Evolutionary conservation across 2,329 filamentous ascomycete genomes (phyloP).

Genomic region (Sporothrix humicola): DNA sequence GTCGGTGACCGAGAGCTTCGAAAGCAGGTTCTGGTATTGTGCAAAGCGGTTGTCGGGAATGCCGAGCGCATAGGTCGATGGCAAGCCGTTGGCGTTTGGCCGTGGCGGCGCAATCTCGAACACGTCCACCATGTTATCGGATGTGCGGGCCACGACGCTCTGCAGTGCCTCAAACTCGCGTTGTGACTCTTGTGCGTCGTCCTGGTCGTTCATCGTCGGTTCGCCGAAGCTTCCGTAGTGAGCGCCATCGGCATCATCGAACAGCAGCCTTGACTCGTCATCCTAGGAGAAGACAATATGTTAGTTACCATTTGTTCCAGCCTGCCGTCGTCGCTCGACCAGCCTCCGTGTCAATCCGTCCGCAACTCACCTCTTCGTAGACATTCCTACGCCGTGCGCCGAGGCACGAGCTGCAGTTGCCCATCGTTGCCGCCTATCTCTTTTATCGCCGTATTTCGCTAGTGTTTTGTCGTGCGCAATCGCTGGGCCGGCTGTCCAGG

Average conservation of each 20-base stretch:
- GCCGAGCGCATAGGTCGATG: slow-evolving; percentile 54
- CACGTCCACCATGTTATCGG: slow-evolving; percentile 71
- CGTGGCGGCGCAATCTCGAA: slow-evolving; percentile 67
- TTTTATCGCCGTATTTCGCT: not conserved
- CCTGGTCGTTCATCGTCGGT: slow-evolving; percentile 58
- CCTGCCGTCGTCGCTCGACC: no score
- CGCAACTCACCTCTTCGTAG: slow-evolving; percentile 59
- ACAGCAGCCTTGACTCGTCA: slow-evolving; percentile 63
- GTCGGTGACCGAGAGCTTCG: slow-evolving; percentile 60
- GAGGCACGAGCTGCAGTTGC: slow-evolving; percentile 66
- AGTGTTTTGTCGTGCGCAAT: not conserved
- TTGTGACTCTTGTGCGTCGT: slow-evolving; percentile 66
- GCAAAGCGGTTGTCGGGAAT: slow-evolving; percentile 62
- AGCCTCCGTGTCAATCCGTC: not conserved
- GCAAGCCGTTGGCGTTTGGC: slow-evolving; percentile 46
- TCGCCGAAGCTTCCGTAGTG: slow-evolving; percentile 70
- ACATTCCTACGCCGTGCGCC: slow-evolving; percentile 57
- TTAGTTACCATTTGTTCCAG: not conserved
- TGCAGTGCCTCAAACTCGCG: slow-evolving; percentile 69
- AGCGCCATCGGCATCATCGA: slow-evolving; percentile 63
- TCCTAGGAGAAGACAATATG: slow-evolving; percentile 48
- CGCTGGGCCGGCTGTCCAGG: not conserved
- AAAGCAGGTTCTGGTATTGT: slow-evolving; percentile 66
- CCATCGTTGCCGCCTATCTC: slow-evolving; percentile 51
- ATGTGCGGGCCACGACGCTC: slow-evolving; percentile 67